These are phyloP conservation scores for Pseudotsuga menziesii DNA, from an alignment of 75 land plant species.

Conservation along the genomic window DNA sequence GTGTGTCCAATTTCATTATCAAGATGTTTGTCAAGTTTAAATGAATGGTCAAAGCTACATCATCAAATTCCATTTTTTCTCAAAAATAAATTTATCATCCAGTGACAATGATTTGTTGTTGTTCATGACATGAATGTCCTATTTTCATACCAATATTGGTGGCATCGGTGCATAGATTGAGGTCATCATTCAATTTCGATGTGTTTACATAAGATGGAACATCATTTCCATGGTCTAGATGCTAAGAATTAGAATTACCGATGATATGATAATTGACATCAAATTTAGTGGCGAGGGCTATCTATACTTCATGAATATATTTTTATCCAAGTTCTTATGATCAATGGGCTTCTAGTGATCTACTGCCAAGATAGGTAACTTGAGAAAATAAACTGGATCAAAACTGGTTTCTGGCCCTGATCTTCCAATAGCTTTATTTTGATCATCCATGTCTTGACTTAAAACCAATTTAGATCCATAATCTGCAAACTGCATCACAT, in stretches of 20 bases:
- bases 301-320: background rate
- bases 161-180: conserved; percentile 5
- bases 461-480: conserved; percentile 42
- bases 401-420: no score
- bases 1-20: no score
- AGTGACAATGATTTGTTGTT: background rate
- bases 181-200: conserved; percentile 1
- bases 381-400: conserved; percentile 50
- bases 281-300: background rate
- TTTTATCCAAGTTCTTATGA: background rate
- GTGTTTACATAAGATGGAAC: background rate
- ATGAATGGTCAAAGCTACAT: no score
- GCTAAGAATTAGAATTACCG: background rate
- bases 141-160: background rate
- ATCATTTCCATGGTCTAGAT: background rate
- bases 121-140: background rate
- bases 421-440: no score
- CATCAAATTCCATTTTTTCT: no score
- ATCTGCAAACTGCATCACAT: conserved; percentile 69
- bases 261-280: background rate
- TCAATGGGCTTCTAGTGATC: background rate
- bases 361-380: conserved; percentile 40
- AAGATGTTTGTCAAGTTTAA: no score
- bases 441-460: conserved; percentile 16
- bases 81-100: no score